A percentile compares a stretch with the other conserved stretches of the same genome.
phyloP scores from a whole-genome alignment of 2,329 filamentous ascomycete genomes.

The Fusarium succisae region DNA sequence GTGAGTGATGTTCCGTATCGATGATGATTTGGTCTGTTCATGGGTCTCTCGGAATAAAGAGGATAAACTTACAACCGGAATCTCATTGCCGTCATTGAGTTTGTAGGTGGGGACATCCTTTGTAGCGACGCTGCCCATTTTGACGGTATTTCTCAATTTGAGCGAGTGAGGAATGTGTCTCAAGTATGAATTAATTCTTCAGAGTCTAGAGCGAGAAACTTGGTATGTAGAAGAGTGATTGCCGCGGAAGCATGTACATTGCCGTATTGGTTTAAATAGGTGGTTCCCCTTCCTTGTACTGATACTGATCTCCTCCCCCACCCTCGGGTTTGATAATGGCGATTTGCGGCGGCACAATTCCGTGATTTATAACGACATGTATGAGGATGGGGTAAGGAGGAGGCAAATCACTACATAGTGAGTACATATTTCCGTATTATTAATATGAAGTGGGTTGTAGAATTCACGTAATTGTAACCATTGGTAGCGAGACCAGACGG shows the following conservation, averaged over 20 bases:
- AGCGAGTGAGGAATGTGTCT: neutral
- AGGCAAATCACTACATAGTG: neutral
- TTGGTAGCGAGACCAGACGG: neutral
- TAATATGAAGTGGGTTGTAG: neutral
- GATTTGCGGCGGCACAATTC: constrained; percentile 29
- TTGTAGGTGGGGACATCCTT: constrained; percentile 65
- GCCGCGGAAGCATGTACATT: neutral
- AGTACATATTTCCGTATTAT: neutral
- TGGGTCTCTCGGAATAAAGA: neutral
- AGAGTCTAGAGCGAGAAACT: neutral
- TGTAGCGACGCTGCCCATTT: constrained; percentile 27
- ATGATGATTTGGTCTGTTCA: neutral
- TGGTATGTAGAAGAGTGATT: neutral
- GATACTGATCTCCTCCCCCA: neutral
- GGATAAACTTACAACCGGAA: constrained; percentile 67
- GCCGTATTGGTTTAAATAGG: constrained; percentile 6
- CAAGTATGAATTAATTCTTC: neutral
- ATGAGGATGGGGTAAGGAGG: neutral
- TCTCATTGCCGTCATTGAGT: constrained; percentile 77
- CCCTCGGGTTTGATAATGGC: constrained; percentile 11
- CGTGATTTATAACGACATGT: constrained; percentile 22
- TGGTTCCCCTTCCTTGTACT: neutral
- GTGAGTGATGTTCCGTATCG: neutral
- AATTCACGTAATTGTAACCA: neutral
- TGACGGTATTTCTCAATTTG: neutral